Conservation (phyloP, 2,329 filamentous ascomycete genomes). For the Colletotrichum tabaci region DNA sequence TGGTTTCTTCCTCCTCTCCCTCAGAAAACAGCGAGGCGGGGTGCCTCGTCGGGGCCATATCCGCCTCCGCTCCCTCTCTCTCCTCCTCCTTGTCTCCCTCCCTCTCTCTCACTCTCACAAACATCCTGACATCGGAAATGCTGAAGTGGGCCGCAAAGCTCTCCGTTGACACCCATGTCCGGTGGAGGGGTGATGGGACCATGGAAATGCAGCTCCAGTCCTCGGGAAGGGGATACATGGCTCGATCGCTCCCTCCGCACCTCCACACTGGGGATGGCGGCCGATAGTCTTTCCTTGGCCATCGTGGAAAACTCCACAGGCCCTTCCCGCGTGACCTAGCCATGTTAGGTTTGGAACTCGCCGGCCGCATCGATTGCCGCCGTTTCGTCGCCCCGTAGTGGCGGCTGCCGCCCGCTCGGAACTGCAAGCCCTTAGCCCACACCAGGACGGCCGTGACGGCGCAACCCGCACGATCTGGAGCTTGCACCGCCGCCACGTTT, state of each 20-base stretch:
- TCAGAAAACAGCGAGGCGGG: background rate
- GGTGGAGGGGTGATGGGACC: background rate
- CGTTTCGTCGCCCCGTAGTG: background rate
- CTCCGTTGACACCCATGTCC: constrained; percentile 2
- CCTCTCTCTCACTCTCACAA: too few relatives aligned
- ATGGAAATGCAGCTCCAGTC: constrained; percentile 36
- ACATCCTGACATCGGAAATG: constrained; percentile 22
- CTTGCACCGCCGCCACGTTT: constrained; percentile 3
- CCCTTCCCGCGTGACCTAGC: constrained; percentile 3
- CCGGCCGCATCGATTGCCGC: background rate
- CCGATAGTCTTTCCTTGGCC: constrained; percentile 25
- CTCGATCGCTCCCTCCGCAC: constrained; percentile 29
- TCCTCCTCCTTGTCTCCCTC: too few relatives aligned
- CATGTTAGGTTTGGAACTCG: constrained; percentile 6
- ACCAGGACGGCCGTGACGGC: background rate
- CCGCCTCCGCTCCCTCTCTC: background rate
- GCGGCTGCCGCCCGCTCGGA: background rate
- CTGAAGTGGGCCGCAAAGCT: background rate
- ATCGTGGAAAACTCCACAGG: constrained; percentile 22
- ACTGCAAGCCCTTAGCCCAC: background rate
- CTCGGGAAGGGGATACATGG: background rate
- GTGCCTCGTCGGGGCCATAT: constrained; percentile 10
- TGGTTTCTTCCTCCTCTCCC: background rate
- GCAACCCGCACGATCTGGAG: constrained; percentile 9
- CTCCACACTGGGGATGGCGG: constrained; percentile 26